Percentiles rank a stretch among this genome's conserved stretches.
These are phyloP conservation scores for Polytolypa hystricis DNA, from an alignment of 2,329 filamentous ascomycete genomes.

Conservation along the genomic window DNA sequence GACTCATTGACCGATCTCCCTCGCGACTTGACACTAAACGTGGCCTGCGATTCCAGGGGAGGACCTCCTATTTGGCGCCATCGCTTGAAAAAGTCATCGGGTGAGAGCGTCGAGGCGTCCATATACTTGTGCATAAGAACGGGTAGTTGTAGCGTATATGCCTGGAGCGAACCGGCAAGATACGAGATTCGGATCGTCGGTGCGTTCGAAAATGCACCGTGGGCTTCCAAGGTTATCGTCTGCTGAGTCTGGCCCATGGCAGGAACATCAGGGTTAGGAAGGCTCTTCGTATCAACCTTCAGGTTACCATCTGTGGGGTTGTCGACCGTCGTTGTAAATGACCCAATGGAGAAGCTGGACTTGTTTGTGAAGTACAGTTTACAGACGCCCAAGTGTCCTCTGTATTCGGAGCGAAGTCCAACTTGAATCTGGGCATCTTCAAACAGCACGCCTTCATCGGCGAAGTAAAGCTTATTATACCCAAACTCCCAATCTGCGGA, in stretches of 20 bases:
- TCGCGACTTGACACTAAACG: conserved; percentile 57
- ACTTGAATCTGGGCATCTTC: conserved; percentile 92
- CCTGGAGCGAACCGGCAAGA: conserved; percentile 84
- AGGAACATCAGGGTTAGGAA: conserved; percentile 71
- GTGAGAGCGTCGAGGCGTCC: conserved; percentile 74
- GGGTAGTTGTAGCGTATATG: conserved; percentile 80
- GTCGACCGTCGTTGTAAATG: conserved; percentile 89
- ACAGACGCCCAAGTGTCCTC: conserved; percentile 86
- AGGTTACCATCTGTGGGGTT: conserved; percentile 54
- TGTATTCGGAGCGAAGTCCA: conserved; percentile 84
- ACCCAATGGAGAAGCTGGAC: conserved; percentile 69
- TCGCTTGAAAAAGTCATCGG: conserved; percentile 95
- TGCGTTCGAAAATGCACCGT: conserved; percentile 66
- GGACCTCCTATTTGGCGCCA: conserved; percentile 96
- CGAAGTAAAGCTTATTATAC: conserved; percentile 70
- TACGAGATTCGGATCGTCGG: conserved; percentile 93
- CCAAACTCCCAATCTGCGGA: conserved; percentile 92
- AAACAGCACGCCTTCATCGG: conserved; percentile 77
- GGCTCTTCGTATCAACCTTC: conserved; percentile 74
- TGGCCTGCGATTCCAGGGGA: conserved; percentile 75
- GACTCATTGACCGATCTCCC: conserved; percentile 55
- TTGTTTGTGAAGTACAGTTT: conserved; percentile 97
- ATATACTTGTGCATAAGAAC: conserved; percentile 91
- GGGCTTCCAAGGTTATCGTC: conserved; percentile 87
- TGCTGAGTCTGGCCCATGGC: conserved; percentile 75